Conservation (phyloP, 2,329 filamentous ascomycete species). For the Aschersonia sp. region DNA sequence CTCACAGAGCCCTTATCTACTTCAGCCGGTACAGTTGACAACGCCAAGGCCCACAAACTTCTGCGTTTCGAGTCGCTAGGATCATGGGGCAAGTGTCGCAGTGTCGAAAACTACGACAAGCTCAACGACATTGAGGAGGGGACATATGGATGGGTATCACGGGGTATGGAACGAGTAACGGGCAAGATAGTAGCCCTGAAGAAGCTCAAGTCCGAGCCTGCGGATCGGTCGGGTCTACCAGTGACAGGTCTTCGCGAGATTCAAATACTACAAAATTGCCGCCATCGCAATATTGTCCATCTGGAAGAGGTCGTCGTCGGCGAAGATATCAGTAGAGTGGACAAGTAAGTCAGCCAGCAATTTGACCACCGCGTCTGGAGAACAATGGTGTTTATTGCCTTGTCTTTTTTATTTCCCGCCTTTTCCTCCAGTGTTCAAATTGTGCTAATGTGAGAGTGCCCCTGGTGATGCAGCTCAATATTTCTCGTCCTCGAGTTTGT, state of each 20-base stretch:
- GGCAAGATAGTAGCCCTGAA: conserved; percentile 82
- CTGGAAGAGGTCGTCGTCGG: conserved; percentile 77
- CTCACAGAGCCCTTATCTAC: background rate
- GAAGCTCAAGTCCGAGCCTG: conserved; percentile 75
- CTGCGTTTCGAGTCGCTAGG: conserved; percentile 52
- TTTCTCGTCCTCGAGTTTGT: conserved; percentile 95
- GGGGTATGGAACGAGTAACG: conserved; percentile 59
- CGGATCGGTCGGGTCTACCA: conserved; percentile 62
- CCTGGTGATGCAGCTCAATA: conserved; percentile 38
- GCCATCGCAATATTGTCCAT: conserved; percentile 69
- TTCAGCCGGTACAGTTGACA: conserved; percentile 2
- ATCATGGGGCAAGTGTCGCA: conserved; percentile 55
- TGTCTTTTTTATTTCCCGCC: background rate
- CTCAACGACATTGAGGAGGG: conserved; percentile 97
- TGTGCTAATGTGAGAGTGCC: background rate
- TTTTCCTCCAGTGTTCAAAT: background rate
- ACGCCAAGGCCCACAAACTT: conserved; percentile 30
- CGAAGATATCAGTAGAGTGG: conserved; percentile 36
- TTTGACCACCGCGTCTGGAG: too few species aligned
- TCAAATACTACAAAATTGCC: conserved; percentile 68
- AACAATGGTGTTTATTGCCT: too few species aligned
- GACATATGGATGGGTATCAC: conserved; percentile 86
- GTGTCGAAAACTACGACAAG: conserved; percentile 78
- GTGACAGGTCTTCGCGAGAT: conserved; percentile 92
- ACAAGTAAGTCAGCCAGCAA: conserved; percentile 26